Base-by-base conservation (phyloP, 176 grass and related monocot species). In the Chloris gayana region DNA sequence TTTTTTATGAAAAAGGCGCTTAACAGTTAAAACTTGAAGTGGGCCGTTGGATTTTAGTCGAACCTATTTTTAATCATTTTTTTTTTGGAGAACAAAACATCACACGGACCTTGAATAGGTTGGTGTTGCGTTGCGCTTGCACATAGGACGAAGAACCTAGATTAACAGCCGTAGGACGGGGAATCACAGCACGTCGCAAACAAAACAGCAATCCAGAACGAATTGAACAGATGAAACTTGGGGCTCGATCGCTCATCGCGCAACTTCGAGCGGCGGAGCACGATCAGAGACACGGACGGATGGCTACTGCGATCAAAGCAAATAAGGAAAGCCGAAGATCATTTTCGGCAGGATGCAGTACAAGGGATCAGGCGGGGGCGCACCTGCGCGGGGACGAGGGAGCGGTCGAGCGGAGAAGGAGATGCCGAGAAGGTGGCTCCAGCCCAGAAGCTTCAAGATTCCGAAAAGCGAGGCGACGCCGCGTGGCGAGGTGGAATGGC, bases 381-480 rank as follows among this genome's bases (percentile, higher is more conserved):
- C 50, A 58, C 67, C 80, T 83, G 74, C 33, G 31, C 15, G 29
- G 19, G 1, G 47, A 2, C 15, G 64, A 8, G 32, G 22, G 64
- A 8, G 32, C 35, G 35, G 35, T 37, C 35, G 35, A 37, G 3
- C 7, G 14, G 51, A 21, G 49, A 17, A 49, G 14, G 12, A 7
- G n/a, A n/a, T n/a, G n/a, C n/a, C n/a, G n/a, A n/a, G n/a, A 8
- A 14, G 72, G 6, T 7, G 4, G 74, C 32, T 74, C 76, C 69
- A 80, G 87, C 69, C 76, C 69, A 80, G 87, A 84, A 80, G 62
- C 42, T 80, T 88, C 86, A 18, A 15, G 74, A n/a, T 29, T 56
- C 73, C 45, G 80, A 22, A 39, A 41, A n/a, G 38, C 30, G 74
- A 60, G 72, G 65, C 26, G 49, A 80, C 57, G 57, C 57, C 57